Conservation (phyloP, 805 yeast genomes). For the Kluyveromyces lactis region DNA sequence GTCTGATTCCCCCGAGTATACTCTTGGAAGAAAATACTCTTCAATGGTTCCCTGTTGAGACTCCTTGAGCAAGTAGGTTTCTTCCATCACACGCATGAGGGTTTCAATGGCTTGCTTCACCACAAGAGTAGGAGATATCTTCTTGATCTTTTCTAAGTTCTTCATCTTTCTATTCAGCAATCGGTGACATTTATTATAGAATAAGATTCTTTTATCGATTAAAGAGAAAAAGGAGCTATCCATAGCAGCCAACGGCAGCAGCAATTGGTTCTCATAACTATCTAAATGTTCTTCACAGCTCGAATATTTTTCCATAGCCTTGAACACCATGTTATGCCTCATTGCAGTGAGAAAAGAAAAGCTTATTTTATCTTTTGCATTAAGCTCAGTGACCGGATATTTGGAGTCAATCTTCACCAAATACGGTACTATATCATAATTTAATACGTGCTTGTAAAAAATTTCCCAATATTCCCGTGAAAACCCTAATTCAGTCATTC, state of each 20-base stretch:
- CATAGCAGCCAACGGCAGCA: conserved; percentile 14
- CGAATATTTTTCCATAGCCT: conserved; percentile 6
- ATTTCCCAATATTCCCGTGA: neutral
- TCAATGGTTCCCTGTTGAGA: conserved; percentile 8
- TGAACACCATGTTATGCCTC: conserved; percentile 13
- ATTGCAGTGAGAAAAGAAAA: conserved; percentile 10
- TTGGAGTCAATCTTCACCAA: neutral
- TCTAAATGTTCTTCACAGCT: conserved; percentile 11
- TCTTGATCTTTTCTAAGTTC: conserved; percentile 8
- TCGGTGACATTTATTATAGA: conserved; percentile 8
- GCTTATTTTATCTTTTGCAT: neutral
- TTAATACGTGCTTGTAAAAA: neutral
- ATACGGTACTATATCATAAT: conserved; percentile 1
- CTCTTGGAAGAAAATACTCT: conserved; percentile 17
- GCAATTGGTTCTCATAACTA: conserved; percentile 13
- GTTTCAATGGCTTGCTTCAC: conserved; percentile 13
- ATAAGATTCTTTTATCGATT: conserved; percentile 9
- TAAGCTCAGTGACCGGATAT: neutral
- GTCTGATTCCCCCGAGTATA: conserved; percentile 19
- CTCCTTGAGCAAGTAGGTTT: neutral
- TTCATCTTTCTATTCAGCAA: conserved; percentile 8
- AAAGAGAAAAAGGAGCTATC: conserved; percentile 14
- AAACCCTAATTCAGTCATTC: conserved; percentile 1
- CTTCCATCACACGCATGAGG: conserved; percentile 9
- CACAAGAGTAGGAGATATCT: conserved; percentile 12